These are phyloP conservation scores for Venturia oleaginea DNA, from an alignment of 2,329 filamentous ascomycete species.

Conservation along the genomic window DNA sequence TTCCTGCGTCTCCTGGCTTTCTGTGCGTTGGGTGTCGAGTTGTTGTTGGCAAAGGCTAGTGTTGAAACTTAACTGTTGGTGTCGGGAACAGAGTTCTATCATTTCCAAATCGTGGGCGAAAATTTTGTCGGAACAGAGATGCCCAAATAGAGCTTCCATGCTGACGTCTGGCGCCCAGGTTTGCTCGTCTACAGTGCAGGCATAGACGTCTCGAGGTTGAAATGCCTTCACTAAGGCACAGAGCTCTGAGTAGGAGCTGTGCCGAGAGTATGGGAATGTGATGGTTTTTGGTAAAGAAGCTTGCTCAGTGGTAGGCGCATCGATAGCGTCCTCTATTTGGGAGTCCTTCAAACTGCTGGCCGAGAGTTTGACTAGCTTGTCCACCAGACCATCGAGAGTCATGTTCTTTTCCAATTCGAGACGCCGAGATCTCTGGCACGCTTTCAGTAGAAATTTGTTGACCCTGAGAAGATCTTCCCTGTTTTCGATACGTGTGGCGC, in stretches of 20 bases:
- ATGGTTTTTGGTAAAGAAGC: conserved; percentile 20
- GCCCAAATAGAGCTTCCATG: conserved; percentile 62
- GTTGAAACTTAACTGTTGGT: neutral
- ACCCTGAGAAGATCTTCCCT: conserved; percentile 28
- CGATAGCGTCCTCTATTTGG: conserved; percentile 17
- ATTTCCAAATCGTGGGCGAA: conserved; percentile 13
- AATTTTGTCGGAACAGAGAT: conserved; percentile 27
- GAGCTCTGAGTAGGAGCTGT: conserved; percentile 78
- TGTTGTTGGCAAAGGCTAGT: neutral
- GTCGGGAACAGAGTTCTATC: neutral
- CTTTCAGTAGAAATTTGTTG: conserved; percentile 24
- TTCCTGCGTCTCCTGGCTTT: neutral
- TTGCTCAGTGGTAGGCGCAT: conserved; percentile 21
- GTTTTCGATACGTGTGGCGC: conserved; percentile 25
- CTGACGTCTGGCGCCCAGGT: conserved; percentile 56
- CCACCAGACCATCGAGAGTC: conserved; percentile 22
- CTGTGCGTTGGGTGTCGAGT: neutral
- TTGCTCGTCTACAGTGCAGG: conserved; percentile 59
- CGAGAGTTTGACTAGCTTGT: conserved; percentile 17
- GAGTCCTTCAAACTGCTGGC: conserved; percentile 13
- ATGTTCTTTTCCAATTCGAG: neutral
- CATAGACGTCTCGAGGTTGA: conserved; percentile 66
- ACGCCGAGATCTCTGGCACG: neutral
- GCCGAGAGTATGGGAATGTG: conserved; percentile 76
- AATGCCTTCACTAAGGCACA: conserved; percentile 61